Evolutionary conservation across 164 flowering plant species (phyloP), one percentile per base, ranked within the genome.

Genomic region (Nelumbo lutea): DNA sequence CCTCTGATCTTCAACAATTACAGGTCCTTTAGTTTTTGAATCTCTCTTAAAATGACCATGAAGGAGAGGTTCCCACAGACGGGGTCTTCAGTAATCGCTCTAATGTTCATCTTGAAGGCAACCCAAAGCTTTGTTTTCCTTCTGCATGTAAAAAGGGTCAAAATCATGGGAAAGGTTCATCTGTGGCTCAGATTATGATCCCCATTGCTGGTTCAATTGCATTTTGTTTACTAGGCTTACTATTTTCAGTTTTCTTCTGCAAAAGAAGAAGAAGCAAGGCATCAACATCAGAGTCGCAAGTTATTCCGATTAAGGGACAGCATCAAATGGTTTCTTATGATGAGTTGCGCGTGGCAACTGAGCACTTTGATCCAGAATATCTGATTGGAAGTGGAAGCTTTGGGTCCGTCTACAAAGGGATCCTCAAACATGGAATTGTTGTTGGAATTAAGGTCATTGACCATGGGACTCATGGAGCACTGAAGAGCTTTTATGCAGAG

Each of bases 371-470:
- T 46, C 27, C 44, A 7, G 71, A 60, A 61, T 77, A 84, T 70
- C 59, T 82, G 39, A 67, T 82, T 4, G 87, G 87, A 38, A 85
- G 27, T 27, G 27, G 27, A 27, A 27, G 27, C 27, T 27, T 27
- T 27, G 27, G 27, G 27, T 27, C 27, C 27, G 27, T 27, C 27
- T 27, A 27, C 27, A 27, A 27, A 27, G 27, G 80, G 11, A 6
- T 2, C 27, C 58, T 80, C 0, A 41, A 38, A 7, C 69, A 68
- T 51, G 79, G 73, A 15, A 65, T 14, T 10, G 27, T 40, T 0
- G 64, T 70, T 0, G 87, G 85, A 1, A 62, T 82, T 1, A 83
- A 83, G 67, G 79, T 79, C 40, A 68, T 82, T 6, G 70, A 80
- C 56, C 39, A 46, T 3, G 39, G 50, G 43, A 52, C 10, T 13